Evolutionary conservation across 2,329 filamentous ascomycete genomes (phyloP).

Genomic region (Fusarium udum): DNA sequence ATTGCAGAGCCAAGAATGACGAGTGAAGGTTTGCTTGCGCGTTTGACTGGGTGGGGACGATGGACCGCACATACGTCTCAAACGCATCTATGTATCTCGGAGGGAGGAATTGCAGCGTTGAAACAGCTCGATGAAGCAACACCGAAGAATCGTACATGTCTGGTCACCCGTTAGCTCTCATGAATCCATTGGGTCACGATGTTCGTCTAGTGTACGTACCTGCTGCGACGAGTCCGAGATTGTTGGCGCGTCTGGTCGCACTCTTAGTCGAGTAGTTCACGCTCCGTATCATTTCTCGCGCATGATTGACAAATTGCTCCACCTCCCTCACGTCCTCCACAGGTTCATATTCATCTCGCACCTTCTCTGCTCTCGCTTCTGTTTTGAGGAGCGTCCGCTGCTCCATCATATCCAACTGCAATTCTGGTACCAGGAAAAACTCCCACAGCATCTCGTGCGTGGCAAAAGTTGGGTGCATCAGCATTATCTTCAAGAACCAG

Average conservation of each 20-base stretch:
- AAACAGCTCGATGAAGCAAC: slow-evolving; percentile 62
- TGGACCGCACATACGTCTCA: slow-evolving; percentile 73
- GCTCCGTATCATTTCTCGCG: slow-evolving; percentile 86
- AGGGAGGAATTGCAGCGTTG: slow-evolving; percentile 74
- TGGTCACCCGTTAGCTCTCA: slow-evolving; percentile 46
- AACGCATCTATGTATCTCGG: slow-evolving; percentile 74
- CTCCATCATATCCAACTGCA: slow-evolving; percentile 89
- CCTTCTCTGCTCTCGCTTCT: slow-evolving; percentile 81
- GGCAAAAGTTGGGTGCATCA: slow-evolving; percentile 89
- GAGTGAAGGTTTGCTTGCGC: slow-evolving; percentile 79
- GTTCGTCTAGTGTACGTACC: slow-evolving; percentile 55
- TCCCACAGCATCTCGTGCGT: slow-evolving; percentile 99
- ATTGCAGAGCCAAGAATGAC: slow-evolving; percentile 80
- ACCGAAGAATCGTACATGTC: slow-evolving; percentile 75
- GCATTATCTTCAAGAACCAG: slow-evolving; percentile 85
- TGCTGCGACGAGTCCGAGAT: slow-evolving; percentile 70
- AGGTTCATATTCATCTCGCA: slow-evolving; percentile 88
- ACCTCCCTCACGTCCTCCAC: slow-evolving; percentile 86
- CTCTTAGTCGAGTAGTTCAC: slow-evolving; percentile 86
- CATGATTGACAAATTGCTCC: slow-evolving; percentile 91
- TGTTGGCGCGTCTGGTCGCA: slow-evolving; percentile 81
- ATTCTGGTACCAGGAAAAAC: slow-evolving; percentile 95
- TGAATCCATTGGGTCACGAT: slow-evolving; percentile 19
- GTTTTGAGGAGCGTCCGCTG: slow-evolving; percentile 89
- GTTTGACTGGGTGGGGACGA: slow-evolving; percentile 74